A percentile compares a stretch with the other conserved stretches of the same genome.
phyloP scores from a whole-genome alignment of 108 stramenopile species.

The Cyclotella distinguenda region DNA sequence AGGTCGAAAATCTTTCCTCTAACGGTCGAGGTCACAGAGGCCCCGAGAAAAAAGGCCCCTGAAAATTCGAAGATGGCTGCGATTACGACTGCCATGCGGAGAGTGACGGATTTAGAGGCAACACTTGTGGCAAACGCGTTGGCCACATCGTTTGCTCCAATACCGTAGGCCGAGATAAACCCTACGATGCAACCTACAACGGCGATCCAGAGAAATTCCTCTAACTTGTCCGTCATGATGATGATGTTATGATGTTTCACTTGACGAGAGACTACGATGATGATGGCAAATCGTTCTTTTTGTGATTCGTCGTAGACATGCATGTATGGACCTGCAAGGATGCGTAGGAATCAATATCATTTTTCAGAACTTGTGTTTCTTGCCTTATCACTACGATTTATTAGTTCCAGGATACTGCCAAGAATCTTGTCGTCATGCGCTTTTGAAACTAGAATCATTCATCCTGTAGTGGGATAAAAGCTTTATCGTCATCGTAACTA shows the following conservation, averaged over 20 bases:
- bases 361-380: too few species aligned
- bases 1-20: constrained; percentile 57
- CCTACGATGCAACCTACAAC: constrained; percentile 48
- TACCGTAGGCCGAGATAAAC: constrained; percentile 47
- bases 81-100: constrained; percentile 65
- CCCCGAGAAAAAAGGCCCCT: constrained; percentile 65
- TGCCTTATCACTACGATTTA: too few species aligned
- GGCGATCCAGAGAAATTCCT: constrained; percentile 51
- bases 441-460: too few species aligned
- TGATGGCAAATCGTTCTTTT: too few species aligned
- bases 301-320: too few species aligned
- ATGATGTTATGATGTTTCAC: background rate
- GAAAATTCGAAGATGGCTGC: constrained; percentile 67
- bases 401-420: too few species aligned
- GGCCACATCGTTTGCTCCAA: constrained; percentile 82
- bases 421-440: too few species aligned
- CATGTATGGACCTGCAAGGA: too few species aligned
- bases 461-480: too few species aligned
- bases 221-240: background rate
- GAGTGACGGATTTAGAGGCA: constrained; percentile 65
- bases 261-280: too few species aligned
- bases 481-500: too few species aligned
- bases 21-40: constrained; percentile 62
- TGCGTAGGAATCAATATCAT: too few species aligned
- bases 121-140: constrained; percentile 80